phyloP scores from a whole-genome alignment of 2,329 filamentous ascomycete species.

The Pestalotiopsis sp. region DNA sequence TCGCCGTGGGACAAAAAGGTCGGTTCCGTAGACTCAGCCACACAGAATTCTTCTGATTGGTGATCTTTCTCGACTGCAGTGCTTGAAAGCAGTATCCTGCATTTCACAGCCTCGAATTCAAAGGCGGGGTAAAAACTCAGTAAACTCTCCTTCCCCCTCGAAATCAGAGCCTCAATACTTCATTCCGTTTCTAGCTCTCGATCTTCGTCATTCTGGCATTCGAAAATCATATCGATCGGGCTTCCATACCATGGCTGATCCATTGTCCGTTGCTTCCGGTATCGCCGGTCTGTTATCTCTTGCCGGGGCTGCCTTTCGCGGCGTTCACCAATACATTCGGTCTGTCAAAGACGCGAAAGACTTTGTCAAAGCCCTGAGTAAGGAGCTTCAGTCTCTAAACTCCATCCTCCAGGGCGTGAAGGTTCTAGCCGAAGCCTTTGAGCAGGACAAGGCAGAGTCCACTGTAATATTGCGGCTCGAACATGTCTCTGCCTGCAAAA shows the following conservation, averaged over 20 bases:
- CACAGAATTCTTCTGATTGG: too few species aligned
- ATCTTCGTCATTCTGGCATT: neutral
- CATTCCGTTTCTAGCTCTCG: neutral
- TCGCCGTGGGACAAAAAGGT: too few species aligned
- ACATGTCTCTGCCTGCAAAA: neutral
- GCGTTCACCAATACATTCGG: neutral
- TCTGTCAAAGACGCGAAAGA: neutral
- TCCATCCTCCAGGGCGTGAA: neutral
- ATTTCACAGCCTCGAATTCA: neutral
- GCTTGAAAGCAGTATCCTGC: too few species aligned
- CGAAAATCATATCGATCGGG: neutral
- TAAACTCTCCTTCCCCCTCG: neutral
- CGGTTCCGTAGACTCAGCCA: too few species aligned
- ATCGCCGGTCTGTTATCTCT: neutral
- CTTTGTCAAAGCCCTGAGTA: neutral
- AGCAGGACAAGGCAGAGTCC: neutral
- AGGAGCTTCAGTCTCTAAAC: neutral
- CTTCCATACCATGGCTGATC: neutral
- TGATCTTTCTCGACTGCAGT: too few species aligned
- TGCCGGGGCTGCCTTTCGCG: neutral
- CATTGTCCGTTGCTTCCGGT: neutral
- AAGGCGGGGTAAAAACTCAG: neutral
- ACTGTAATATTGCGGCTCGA: neutral
- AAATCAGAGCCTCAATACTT: neutral
- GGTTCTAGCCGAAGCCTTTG: neutral